A percentile compares a stretch with the other conserved stretches of the same genome.
Evolutionary conservation across 2,329 filamentous ascomycete species (phyloP).

Genomic region (Coleophoma cylindrospora): DNA sequence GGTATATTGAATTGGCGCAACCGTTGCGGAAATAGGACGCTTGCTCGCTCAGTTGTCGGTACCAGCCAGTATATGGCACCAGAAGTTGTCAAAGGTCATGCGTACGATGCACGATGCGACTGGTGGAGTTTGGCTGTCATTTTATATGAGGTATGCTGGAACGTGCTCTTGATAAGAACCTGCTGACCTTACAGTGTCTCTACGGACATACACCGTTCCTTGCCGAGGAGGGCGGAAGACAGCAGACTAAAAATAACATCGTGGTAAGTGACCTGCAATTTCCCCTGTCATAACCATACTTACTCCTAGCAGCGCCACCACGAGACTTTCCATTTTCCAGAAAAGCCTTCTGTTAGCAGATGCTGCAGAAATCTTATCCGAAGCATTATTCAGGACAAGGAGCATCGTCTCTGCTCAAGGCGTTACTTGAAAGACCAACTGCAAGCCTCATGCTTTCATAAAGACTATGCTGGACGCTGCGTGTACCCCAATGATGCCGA

Average conservation of each 20-base stretch:
- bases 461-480: slow-evolving; percentile 47
- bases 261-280: slow-evolving; percentile 44
- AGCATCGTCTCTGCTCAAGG: slow-evolving; percentile 69
- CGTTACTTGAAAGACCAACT: slow-evolving; percentile 64
- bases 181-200: slow-evolving; percentile 51
- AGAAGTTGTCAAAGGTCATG: slow-evolving; percentile 76
- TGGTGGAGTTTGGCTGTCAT: slow-evolving; percentile 98
- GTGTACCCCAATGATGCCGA: slow-evolving; percentile 82
- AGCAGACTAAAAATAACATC: slow-evolving; percentile 83
- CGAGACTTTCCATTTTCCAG: slow-evolving; percentile 66
- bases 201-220: slow-evolving; percentile 91
- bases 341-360: slow-evolving; percentile 57
- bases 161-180: background rate
- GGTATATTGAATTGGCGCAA: slow-evolving; percentile 67
- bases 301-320: slow-evolving; percentile 55
- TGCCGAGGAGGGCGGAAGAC: slow-evolving; percentile 64
- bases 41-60: slow-evolving; percentile 83
- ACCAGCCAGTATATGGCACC: slow-evolving; percentile 99
- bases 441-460: slow-evolving; percentile 9
- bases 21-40: slow-evolving; percentile 59
- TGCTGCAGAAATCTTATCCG: slow-evolving; percentile 75
- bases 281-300: slow-evolving; percentile 1
- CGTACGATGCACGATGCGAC: slow-evolving; percentile 90
- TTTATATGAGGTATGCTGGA: slow-evolving; percentile 63
- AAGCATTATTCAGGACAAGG: slow-evolving; percentile 67